These are phyloP conservation scores for Alectoria sarmentosa DNA, from an alignment of 495 filamentous ascomycete species.

Conservation along the genomic window DNA sequence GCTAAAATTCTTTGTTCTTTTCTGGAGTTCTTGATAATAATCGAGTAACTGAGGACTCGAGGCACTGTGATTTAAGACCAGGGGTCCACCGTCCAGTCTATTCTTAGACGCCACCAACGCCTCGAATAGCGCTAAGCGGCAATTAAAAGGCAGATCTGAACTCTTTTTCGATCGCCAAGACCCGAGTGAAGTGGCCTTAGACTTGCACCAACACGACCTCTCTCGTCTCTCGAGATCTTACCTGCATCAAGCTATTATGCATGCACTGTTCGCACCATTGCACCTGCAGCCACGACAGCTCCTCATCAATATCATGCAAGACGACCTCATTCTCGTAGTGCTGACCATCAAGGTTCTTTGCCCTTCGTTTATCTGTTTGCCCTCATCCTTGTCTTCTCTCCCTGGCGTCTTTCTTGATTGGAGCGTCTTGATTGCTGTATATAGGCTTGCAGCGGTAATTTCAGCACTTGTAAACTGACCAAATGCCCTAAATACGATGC, in stretches of 20 bases:
- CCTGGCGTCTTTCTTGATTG: slow-evolving; percentile 21
- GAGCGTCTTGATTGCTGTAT: slow-evolving; percentile 20
- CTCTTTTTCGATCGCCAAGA: background rate
- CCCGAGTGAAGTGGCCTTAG: too few relatives aligned
- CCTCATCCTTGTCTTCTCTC: slow-evolving; percentile 7
- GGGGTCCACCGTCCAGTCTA: too few relatives aligned
- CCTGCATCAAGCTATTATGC: background rate
- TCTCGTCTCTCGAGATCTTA: too few relatives aligned
- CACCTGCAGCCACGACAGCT: background rate
- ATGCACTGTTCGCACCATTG: background rate
- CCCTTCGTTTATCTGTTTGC: slow-evolving; percentile 8
- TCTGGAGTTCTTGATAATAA: background rate
- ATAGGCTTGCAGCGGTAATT: slow-evolving; percentile 18
- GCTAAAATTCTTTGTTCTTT: too few relatives aligned
- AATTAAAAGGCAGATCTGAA: background rate
- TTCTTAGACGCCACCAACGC: too few relatives aligned
- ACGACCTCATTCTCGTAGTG: slow-evolving; percentile 17
- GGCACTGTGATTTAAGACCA: too few relatives aligned
- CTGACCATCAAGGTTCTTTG: slow-evolving; percentile 17
- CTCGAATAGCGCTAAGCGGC: background rate
- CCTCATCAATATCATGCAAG: slow-evolving; percentile 20
- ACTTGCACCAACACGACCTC: too few relatives aligned
- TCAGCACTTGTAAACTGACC: slow-evolving; percentile 17
- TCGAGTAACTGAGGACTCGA: too few relatives aligned
- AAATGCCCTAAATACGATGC: background rate